phyloP scores from a whole-genome alignment of 129 eudicot species.

The Saposhnikovia divaricata region DNA sequence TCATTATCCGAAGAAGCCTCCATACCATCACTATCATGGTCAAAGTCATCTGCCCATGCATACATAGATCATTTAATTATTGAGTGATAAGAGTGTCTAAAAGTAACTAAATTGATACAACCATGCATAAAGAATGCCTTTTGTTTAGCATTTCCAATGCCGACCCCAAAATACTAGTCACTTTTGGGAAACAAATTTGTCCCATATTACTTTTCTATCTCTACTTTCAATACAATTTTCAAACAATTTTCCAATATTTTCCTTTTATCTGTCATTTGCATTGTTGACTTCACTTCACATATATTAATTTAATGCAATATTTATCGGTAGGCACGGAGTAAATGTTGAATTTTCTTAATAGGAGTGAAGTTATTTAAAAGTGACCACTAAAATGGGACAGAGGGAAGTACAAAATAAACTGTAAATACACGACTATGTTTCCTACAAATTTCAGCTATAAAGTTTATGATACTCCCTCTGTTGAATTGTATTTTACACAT shows the following conservation, averaged over 20 bases:
- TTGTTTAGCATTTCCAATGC: background rate
- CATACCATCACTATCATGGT: conserved; percentile 36
- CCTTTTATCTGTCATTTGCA: background rate
- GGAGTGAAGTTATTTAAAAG: background rate
- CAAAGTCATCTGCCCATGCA: conserved; percentile 53
- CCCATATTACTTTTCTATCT: background rate
- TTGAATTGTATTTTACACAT: no score
- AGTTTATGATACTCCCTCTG: no score
- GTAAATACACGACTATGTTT: no score
- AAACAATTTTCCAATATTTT: background rate
- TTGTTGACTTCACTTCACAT: background rate
- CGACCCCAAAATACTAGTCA: background rate
- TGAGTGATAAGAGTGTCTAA: background rate
- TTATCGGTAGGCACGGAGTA: background rate
- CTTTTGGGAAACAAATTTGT: background rate
- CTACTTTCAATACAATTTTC: background rate
- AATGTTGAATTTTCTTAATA: background rate
- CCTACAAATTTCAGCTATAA: no score
- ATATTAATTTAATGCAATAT: background rate
- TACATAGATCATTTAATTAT: background rate
- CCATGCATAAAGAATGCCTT: background rate
- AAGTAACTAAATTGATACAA: background rate
- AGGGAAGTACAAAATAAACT: no score
- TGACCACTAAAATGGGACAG: no score
- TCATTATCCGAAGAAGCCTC: conserved; percentile 34